Evolutionary conservation across 768 basidiomycete species (phyloP), one percentile per base, ranked within the genome.

Genomic region (Trametes cingulata): DNA sequence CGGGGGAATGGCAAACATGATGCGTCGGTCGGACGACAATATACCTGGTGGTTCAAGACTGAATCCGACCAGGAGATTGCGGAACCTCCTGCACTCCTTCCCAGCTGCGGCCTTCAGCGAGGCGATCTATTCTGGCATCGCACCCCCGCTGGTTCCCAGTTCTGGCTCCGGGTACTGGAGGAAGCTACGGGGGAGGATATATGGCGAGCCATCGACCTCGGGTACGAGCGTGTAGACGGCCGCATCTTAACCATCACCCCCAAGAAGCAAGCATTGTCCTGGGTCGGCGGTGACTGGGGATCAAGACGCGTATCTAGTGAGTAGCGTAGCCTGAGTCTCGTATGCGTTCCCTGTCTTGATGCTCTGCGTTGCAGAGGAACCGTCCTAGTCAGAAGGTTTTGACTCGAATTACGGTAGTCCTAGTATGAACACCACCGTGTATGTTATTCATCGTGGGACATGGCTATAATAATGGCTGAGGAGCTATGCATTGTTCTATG

Each of bases 1-100:
- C 45, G 45, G 27, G 25, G 7, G 12, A 47, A 47, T 24, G 17
- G 13, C 25, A 47, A 47, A 27, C 45, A 47, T 13, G 45, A 47
- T 19, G 25, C 17, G 6, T 47, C 45, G 13, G 24, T 27, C 22
- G 24, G 24, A 5, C 27, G 45, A 4, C 45, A 47, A 29, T 50
- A 50, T 22, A 52, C 51, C 13, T 52, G 37, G 22, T 52, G 51
- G 51, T 52, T 52, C 37, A n/a, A 52, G 17, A 52, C 51, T 7
- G 17, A 17, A n/a, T 52, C 51, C 9, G 15, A 37, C 13, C 17
- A 20, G 7, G 13, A 24, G 24, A 39, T 52, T 3, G 20, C 22
- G 22, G 17, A 15, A 2, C 51, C 51, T 19, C 51, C 51, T 8
- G 15, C n/a, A 3, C 36, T 52, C 37, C 35, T 24, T 22, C 17